Evolutionary conservation across 2,329 filamentous ascomycete genomes (phyloP).

Genomic region (Teratosphaeria destructans): DNA sequence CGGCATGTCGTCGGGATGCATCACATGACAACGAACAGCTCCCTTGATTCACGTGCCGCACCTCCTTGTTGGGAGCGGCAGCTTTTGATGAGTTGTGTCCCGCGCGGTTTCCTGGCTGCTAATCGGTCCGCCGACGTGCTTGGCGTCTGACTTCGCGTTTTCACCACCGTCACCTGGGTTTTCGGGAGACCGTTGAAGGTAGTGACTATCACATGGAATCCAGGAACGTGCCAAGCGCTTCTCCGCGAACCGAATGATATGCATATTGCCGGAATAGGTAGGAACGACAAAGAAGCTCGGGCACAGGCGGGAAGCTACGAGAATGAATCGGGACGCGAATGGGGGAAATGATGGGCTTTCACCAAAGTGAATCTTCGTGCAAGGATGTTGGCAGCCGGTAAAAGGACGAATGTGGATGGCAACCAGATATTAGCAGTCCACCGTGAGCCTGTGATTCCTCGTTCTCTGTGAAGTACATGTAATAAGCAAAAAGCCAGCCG

Average conservation of each 20-base stretch:
- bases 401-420: too few relatives aligned
- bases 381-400: neutral
- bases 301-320: neutral
- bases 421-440: too few relatives aligned
- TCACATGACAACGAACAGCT: too few relatives aligned
- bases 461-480: neutral
- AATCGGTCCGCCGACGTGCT: neutral
- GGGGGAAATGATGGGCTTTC: neutral
- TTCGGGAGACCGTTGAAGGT: neutral
- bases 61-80: neutral
- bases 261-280: neutral
- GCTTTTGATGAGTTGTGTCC: neutral
- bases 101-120: neutral
- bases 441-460: neutral
- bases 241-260: neutral
- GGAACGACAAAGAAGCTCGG: neutral
- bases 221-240: neutral
- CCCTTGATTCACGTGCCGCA: too few relatives aligned
- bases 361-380: neutral
- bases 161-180: neutral
- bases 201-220: neutral
- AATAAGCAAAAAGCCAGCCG: neutral
- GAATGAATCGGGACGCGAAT: neutral
- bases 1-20: too few relatives aligned
- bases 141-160: neutral